Percentiles rank a stretch among this genome's conserved stretches.
Conservation (phyloP, 495 filamentous ascomycete species). For the Lophiotrema nucula region DNA sequence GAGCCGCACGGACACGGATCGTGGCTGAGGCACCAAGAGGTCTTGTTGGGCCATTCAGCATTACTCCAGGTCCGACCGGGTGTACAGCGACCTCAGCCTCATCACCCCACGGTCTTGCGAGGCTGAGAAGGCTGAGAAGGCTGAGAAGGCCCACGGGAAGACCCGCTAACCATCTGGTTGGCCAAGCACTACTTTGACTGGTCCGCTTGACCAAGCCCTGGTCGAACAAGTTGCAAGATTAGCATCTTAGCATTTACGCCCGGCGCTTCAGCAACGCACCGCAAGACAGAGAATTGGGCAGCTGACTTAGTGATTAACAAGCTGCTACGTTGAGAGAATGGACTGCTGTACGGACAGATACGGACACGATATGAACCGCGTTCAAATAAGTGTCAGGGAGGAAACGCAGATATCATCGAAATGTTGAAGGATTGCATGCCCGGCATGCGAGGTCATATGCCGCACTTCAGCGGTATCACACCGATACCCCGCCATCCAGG, state of each 20-base stretch:
- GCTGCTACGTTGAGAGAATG: neutral
- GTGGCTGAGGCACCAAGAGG: neutral
- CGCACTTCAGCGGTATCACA: neutral
- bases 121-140: no score
- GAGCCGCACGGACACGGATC: neutral
- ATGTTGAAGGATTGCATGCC: no score
- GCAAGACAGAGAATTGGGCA: no score
- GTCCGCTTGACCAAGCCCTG: neutral
- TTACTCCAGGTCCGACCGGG: no score
- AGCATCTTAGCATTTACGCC: constrained; percentile 2
- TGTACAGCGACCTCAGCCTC: no score
- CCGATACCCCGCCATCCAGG: neutral
- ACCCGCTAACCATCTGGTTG: no score
- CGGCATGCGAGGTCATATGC: no score
- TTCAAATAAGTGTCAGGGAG: no score
- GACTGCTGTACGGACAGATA: neutral
- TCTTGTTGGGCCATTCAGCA: no score
- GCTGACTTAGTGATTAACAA: neutral
- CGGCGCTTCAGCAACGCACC: neutral
- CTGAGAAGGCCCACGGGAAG: no score
- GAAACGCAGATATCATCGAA: no score
- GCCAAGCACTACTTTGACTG: neutral
- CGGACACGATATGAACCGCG: no score
- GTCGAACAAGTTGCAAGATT: neutral
- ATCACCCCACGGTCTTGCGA: neutral